Evolutionary conservation across 768 basidiomycete species (phyloP).

Genomic region (Pisolithus tinctorius): DNA sequence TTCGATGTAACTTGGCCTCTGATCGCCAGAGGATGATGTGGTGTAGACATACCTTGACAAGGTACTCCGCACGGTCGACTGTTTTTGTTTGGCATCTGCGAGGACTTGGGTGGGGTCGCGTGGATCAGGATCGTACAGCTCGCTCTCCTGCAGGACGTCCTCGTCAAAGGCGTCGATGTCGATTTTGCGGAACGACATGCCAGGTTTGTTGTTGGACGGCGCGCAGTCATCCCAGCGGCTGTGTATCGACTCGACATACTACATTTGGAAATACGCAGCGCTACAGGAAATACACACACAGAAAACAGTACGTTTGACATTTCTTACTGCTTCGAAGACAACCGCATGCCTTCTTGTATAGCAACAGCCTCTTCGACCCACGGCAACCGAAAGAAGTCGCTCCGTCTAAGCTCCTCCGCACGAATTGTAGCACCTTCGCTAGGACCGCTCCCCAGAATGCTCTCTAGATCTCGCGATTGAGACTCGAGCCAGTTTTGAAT

Average conservation of each 20-base stretch:
- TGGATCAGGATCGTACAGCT: conserved; percentile 84
- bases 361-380: conserved; percentile 91
- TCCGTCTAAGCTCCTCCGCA: conserved; percentile 83
- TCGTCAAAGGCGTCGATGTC: conserved; percentile 93
- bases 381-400: conserved; percentile 85
- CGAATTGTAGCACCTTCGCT: conserved; percentile 71
- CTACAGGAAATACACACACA: too few species aligned
- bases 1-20: too few species aligned
- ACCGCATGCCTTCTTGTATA: conserved; percentile 73
- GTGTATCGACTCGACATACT: background rate
- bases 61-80: conserved; percentile 60
- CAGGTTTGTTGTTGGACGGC: too few species aligned
- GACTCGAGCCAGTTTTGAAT: conserved; percentile 89
- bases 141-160: conserved; percentile 76
- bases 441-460: conserved; percentile 80
- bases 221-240: too few species aligned
- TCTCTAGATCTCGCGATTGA: conserved; percentile 87
- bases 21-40: background rate
- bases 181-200: conserved; percentile 79
- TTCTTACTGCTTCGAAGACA: conserved; percentile 44
- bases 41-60: conserved; percentile 58
- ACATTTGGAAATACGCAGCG: too few species aligned
- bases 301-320: background rate
- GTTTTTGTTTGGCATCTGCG: conserved; percentile 71
- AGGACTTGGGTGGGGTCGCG: conserved; percentile 68